A percentile compares a stretch with the other conserved stretches of the same genome.
These are phyloP conservation scores for Aureobasidium sp. DNA, from an alignment of 2,329 filamentous ascomycete species.

Conservation along the genomic window DNA sequence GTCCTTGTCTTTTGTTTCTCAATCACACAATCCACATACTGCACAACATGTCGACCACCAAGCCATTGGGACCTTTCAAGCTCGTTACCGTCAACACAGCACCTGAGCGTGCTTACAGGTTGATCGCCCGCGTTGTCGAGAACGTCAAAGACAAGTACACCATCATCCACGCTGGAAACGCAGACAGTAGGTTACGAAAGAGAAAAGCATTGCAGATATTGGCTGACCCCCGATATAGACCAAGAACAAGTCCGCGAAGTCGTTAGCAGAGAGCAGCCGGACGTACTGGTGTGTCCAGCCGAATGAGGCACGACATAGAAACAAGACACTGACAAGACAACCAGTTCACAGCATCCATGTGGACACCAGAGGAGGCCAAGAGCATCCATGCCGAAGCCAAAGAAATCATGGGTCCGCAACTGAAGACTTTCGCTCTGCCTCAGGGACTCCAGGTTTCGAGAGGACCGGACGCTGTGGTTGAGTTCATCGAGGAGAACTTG, in stretches of 20 bases:
- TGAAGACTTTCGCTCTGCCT: conserved; percentile 47
- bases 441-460: conserved; percentile 46
- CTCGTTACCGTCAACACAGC: conserved; percentile 62
- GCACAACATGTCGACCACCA: conserved; percentile 9
- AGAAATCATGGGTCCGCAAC: conserved; percentile 35
- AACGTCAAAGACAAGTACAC: conserved; percentile 55
- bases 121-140: conserved; percentile 55
- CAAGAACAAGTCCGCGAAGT: conserved; percentile 50
- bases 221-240: conserved; percentile 25
- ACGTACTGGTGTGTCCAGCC: conserved; percentile 42
- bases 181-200: conserved; percentile 40
- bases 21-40: neutral
- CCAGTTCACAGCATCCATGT: conserved; percentile 56
- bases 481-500: conserved; percentile 40
- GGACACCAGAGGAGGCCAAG: conserved; percentile 42
- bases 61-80: conserved; percentile 46
- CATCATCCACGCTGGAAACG: conserved; percentile 56
- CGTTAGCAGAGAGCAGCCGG: conserved; percentile 45
- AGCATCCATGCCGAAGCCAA: conserved; percentile 40
- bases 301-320: neutral
- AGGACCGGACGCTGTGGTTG: conserved; percentile 47
- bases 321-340: neutral
- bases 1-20: neutral
- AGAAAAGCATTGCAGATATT: neutral
- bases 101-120: conserved; percentile 53